These are phyloP conservation scores for Prunus campanulata DNA, from an alignment of 306 rosid species.

Conservation along the genomic window DNA sequence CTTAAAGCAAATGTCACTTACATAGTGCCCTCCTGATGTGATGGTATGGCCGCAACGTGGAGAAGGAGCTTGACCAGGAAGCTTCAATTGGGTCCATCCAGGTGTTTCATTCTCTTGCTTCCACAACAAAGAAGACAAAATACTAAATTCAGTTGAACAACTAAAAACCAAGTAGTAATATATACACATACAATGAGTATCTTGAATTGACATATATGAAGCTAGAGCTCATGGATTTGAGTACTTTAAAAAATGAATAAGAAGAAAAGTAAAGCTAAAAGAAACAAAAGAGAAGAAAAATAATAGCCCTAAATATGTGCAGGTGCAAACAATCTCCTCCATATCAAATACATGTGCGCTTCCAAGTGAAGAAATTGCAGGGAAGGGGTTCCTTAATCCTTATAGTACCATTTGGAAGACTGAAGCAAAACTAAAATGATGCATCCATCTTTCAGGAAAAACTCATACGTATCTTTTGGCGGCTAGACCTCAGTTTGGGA, in stretches of 20 bases:
- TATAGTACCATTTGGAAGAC: not conserved
- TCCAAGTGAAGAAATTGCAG: not conserved
- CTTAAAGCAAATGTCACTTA: conserved; percentile 35
- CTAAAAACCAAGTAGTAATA: not conserved
- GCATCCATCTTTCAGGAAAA: no score
- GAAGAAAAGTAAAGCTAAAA: not conserved
- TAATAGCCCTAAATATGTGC: not conserved
- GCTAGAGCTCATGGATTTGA: not conserved
- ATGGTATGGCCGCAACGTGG: conserved; percentile 90
- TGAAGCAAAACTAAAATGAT: not conserved
- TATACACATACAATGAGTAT: not conserved
- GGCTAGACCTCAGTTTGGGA: not conserved
- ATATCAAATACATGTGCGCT: not conserved
- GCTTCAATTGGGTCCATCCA: conserved; percentile 97
- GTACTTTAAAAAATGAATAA: not conserved
- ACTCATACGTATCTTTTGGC: not conserved
- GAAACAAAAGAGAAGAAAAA: not conserved
- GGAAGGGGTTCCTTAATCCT: not conserved
- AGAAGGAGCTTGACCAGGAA: conserved; percentile 98
- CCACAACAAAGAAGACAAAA: conserved; percentile 58
- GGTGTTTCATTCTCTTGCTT: conserved; percentile 91
- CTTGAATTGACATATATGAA: not conserved
- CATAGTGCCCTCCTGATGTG: conserved; percentile 83
- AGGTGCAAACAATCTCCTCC: not conserved
- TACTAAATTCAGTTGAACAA: conserved; percentile 15